Evolutionary conservation across 2,329 filamentous ascomycete species (phyloP).

Genomic region (Orbilia blumenaviensis): DNA sequence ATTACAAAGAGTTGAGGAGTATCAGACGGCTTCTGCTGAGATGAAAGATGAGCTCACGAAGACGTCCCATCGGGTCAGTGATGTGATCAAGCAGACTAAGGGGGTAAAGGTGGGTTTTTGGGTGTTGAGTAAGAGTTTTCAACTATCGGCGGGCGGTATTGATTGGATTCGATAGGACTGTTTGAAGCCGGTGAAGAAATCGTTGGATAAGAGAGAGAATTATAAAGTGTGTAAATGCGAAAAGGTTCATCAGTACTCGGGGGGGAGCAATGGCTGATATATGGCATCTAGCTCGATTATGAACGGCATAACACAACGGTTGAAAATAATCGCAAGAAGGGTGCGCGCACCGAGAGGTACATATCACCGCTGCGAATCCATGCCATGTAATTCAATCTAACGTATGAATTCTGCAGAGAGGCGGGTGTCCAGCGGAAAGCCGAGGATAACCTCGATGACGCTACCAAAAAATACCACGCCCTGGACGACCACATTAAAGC

Average conservation of each 20-base stretch:
- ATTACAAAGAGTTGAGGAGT: constrained; percentile 36
- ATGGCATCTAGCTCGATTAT: constrained; percentile 71
- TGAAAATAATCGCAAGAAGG: constrained; percentile 75
- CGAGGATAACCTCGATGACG: constrained; percentile 70
- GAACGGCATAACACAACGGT: constrained; percentile 78
- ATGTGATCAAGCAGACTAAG: constrained; percentile 25
- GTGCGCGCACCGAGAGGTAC: constrained; percentile 61
- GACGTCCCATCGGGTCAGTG: background rate
- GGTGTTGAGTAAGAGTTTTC: too few species aligned
- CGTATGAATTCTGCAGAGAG: constrained; percentile 63
- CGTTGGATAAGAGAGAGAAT: constrained; percentile 84
- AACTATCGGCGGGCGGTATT: background rate
- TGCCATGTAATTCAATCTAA: background rate
- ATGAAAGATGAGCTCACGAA: constrained; percentile 48
- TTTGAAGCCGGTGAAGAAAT: constrained; percentile 77
- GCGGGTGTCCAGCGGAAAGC: constrained; percentile 75
- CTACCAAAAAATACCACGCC: constrained; percentile 75
- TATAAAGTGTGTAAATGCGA: constrained; percentile 67
- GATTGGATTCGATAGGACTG: constrained; percentile 11
- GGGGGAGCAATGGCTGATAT: constrained; percentile 50
- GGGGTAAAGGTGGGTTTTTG: constrained; percentile 27
- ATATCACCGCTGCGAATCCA: too few species aligned
- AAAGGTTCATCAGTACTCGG: background rate
- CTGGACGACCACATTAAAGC: constrained; percentile 78
- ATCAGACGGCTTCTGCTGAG: background rate